Evolutionary conservation across 2,329 filamentous ascomycete genomes (phyloP), one percentile per base, ranked within the genome.

Genomic region (Lachnellula subtilissima): DNA sequence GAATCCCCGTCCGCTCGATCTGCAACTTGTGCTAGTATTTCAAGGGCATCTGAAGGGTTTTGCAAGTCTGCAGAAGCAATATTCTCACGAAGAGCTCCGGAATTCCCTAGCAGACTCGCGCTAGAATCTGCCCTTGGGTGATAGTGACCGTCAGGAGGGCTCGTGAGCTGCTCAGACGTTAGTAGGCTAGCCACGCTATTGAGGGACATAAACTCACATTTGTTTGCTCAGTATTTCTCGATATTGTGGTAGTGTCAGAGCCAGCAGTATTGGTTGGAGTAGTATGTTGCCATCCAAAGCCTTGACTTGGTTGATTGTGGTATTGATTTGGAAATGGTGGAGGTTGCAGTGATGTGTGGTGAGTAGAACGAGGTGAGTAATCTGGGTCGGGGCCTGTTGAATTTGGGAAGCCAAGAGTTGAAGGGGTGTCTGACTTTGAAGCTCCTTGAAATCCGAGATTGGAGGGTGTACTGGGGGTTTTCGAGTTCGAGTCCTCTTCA

Each of bases 21-120:
- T 40, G 67, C 67, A 22, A 68, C 67, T 48, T 66, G 66, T 14
- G 67, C 67, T 50, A 70, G 49, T 17, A 70, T 70, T 36, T 68
- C 67, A 3, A 70, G 57, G 4, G 68, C 68, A 52, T 70, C 68
- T 7, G 68, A 67, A 15, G 68, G 68, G 52, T 70, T 69, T 52
- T 70, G 67, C 6, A 70, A 51, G 46, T 68, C 64, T 37, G 60
- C 65, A 6, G 68, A 66, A 46, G 66, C 64, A 25, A 70, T 69
- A 12, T 61, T 63, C 45, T 67, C 67, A 43, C 65, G 60, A 9
- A 61, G 49, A 8, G 52, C 48, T 25, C 42, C 59, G 37, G 39
- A 22, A 35, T 64, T 64, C 17, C 35, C 53, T 28, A 56, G 23
- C 39, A 61, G 17, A 35, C 59, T 65, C 23, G 56, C 53, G 4